A percentile compares a stretch with the other conserved stretches of the same genome.
These are phyloP conservation scores for Globisporangium perplexum DNA, from an alignment of 352 stramenopile species.

Conservation along the genomic window DNA sequence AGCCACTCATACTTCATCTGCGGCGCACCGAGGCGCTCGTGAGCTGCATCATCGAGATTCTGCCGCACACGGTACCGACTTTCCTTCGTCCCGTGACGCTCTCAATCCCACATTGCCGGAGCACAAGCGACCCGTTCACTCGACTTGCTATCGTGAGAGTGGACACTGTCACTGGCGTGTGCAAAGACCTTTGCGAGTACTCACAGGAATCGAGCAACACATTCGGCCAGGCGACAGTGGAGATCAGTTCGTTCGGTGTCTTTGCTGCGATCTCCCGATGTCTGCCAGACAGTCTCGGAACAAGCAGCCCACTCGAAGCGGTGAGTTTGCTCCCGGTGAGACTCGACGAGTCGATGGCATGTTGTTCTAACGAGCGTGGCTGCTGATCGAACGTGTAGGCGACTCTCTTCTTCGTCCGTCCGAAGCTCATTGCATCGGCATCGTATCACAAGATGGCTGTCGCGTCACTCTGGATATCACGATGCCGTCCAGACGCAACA, in stretches of 20 bases:
- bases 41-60: constrained; percentile 38
- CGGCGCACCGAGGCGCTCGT: constrained; percentile 26
- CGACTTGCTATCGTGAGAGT: constrained; percentile 20
- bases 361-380: neutral
- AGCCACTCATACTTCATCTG: constrained; percentile 7
- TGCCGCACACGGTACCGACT: constrained; percentile 23
- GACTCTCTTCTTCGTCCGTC: constrained; percentile 9
- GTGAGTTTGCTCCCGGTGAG: neutral
- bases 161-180: constrained; percentile 14
- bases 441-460: neutral
- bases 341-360: neutral
- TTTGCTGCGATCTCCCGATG: constrained; percentile 13
- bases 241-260: constrained; percentile 6
- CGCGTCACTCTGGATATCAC: constrained; percentile 14
- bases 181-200: neutral
- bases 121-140: constrained; percentile 7
- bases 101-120: constrained; percentile 23
- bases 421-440: constrained; percentile 5
- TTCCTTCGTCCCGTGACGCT: constrained; percentile 24
- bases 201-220: neutral
- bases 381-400: neutral
- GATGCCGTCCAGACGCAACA: constrained; percentile 10
- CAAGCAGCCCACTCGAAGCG: constrained; percentile 12
- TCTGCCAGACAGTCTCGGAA: constrained; percentile 5
- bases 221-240: neutral